phyloP scores from a whole-genome alignment of 1,139 yeast species.

The Chernovozyma sophiae-reginae region DNA sequence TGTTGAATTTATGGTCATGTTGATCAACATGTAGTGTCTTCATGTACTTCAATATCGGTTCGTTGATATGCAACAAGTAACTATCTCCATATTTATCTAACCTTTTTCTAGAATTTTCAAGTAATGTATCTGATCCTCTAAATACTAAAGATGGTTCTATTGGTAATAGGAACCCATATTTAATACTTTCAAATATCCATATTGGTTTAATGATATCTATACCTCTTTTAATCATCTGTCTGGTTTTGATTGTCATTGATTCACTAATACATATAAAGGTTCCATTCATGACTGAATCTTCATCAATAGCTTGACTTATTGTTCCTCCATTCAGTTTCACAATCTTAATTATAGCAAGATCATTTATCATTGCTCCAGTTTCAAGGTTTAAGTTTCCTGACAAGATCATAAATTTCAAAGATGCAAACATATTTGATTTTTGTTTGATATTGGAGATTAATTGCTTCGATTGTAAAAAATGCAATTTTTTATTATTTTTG shows the following conservation, averaged over 20 bases:
- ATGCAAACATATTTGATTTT: slow-evolving; percentile 20
- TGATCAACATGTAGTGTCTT: slow-evolving; percentile 3
- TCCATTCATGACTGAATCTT: slow-evolving; percentile 9
- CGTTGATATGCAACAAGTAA: slow-evolving; percentile 23
- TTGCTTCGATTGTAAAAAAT: slow-evolving; percentile 7
- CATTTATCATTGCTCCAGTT: slow-evolving; percentile 24
- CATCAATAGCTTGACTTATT: slow-evolving; percentile 16
- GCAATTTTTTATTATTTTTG: slow-evolving; percentile 7
- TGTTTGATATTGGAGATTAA: neutral
- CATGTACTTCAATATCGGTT: slow-evolving; percentile 4
- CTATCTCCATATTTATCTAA: slow-evolving; percentile 59
- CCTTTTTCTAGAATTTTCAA: slow-evolving; percentile 15
- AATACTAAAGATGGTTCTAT: slow-evolving; percentile 61
- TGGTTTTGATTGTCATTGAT: slow-evolving; percentile 42
- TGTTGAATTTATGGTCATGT: neutral
- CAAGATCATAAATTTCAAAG: slow-evolving; percentile 30
- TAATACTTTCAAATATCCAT: slow-evolving; percentile 72
- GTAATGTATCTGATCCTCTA: slow-evolving; percentile 15
- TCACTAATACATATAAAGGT: slow-evolving; percentile 44
- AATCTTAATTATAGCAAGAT: slow-evolving; percentile 31
- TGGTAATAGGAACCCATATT: slow-evolving; percentile 37
- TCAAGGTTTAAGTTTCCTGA: slow-evolving; percentile 34
- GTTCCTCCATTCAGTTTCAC: slow-evolving; percentile 53
- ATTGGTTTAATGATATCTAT: slow-evolving; percentile 60
- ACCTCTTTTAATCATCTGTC: slow-evolving; percentile 39